Evolutionary conservation across 345 rosid genomes (phyloP), one percentile per base, ranked within the genome.

Genomic region (Ceriops zippeliana): DNA sequence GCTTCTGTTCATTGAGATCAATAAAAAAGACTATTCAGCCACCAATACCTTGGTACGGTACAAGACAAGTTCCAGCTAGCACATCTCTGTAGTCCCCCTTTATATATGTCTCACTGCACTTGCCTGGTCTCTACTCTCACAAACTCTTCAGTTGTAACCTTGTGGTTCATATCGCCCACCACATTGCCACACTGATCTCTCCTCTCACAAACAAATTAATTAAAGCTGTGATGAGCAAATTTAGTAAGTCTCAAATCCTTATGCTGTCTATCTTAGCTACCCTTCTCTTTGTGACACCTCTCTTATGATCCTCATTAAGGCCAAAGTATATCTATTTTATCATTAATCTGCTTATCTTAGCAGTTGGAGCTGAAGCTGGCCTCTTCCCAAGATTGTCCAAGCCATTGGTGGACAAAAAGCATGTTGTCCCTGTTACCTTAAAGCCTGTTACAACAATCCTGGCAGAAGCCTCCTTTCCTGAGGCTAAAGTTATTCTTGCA

Each of bases 341-440:
- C 71, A 54, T 80, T 68, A 89, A 89, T 76, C 72, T 86, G 63
- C 85, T 89, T 65, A 85, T 89, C 64, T 66, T 89, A 61, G 79
- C 79, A 47, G 82, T 88, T 32, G 19, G 81, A 24, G 26, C 26
- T 24, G 26, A 24, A 24, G 24, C 24, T 22, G 24, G 24, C 24
- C 24, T 24, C 26, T 24, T 24, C 26, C 26, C 26, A 24, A 24
- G 26, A 24, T 24, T 24, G 26, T 24, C 26, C 26, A 24, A 24
- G 26, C 26, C 26, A 24, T 24, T 24, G 26, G 26, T 0, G 26
- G 26, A 24, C 26, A 24, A 24, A 24, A 24, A 24, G 26, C 26
- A 24, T 24, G 26, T 0, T 24, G 26, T 24, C 26, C 26, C 26
- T 24, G 26, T 24, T 24, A 24, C 26, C 26, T 24, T 24, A 24